phyloP scores from a whole-genome alignment of 2,329 filamentous ascomycete species.

The Daldinia sp. region DNA sequence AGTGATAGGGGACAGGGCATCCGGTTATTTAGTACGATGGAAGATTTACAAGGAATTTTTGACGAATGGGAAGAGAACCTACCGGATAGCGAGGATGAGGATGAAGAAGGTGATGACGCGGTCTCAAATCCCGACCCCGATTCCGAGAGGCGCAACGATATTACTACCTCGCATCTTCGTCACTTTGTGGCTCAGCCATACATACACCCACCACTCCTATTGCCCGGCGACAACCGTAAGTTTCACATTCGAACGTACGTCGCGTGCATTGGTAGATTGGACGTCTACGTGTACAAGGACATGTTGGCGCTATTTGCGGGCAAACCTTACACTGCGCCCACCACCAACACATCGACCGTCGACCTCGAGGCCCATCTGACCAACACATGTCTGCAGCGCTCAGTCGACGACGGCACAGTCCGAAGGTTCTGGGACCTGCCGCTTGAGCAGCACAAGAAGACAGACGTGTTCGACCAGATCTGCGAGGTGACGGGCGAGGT shows the following conservation, averaged over 20 bases:
- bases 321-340: slow-evolving; percentile 75
- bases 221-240: slow-evolving; percentile 76
- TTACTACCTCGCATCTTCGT: slow-evolving; percentile 89
- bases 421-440: slow-evolving; percentile 78
- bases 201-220: slow-evolving; percentile 86
- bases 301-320: slow-evolving; percentile 96
- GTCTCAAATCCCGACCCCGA: slow-evolving; percentile 23
- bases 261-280: slow-evolving; percentile 80
- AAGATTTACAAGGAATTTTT: slow-evolving; percentile 87
- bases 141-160: slow-evolving; percentile 58
- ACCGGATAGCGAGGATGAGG: slow-evolving; percentile 75
- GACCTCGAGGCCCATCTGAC: slow-evolving; percentile 85
- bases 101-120: slow-evolving; percentile 55
- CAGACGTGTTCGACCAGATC: slow-evolving; percentile 79
- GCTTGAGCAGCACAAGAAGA: slow-evolving; percentile 60
- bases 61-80: slow-evolving; percentile 85
- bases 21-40: slow-evolving; percentile 85
- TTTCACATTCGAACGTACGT: slow-evolving; percentile 97
- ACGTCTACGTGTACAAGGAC: slow-evolving; percentile 85
- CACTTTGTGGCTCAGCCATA: slow-evolving; percentile 98
- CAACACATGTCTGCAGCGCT: slow-evolving; percentile 90
- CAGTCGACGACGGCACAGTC: slow-evolving; percentile 73
- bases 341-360: slow-evolving; percentile 47
- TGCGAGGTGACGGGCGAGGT: slow-evolving; percentile 78
- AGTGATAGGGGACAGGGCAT: slow-evolving; percentile 96